phyloP scores from a whole-genome alignment of 1,284 basidiomycete species.

The Xerocomus cyaneibrunnescens region DNA sequence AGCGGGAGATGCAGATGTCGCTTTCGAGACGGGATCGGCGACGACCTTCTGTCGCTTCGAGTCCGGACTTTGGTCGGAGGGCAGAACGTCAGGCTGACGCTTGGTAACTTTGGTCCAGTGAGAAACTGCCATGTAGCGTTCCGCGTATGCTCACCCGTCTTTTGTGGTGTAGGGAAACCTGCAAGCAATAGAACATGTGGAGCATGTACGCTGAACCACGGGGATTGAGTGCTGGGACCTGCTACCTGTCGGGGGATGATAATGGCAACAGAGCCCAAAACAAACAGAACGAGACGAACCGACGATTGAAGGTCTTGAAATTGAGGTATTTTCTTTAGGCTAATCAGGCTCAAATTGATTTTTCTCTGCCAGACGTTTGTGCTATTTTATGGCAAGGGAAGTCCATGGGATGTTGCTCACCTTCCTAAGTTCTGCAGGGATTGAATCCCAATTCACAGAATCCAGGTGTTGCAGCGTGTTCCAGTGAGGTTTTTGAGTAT shows the following conservation, averaged over 20 bases:
- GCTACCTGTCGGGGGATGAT: slow-evolving; percentile 39
- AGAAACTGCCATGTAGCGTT: slow-evolving; percentile 7
- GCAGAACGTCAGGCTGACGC: slow-evolving; percentile 22
- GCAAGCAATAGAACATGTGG: slow-evolving; percentile 49
- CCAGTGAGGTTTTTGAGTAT: slow-evolving; percentile 51
- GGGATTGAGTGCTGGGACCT: slow-evolving; percentile 37
- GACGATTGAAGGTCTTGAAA: slow-evolving; percentile 52
- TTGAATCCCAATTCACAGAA: slow-evolving; percentile 59
- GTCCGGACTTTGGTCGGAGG: slow-evolving; percentile 31
- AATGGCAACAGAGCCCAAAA: not conserved
- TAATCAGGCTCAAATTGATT: slow-evolving; percentile 57
- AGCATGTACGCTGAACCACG: slow-evolving; percentile 56
- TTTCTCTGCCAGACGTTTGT: slow-evolving; percentile 46
- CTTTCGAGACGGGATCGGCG: slow-evolving; percentile 23
- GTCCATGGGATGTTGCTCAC: slow-evolving; percentile 24
- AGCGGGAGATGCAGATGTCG: slow-evolving; percentile 26
- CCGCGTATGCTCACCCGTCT: slow-evolving; percentile 31
- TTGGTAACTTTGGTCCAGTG: slow-evolving; percentile 28
- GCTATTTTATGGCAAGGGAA: not conserved
- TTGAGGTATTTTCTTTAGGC: slow-evolving; percentile 44
- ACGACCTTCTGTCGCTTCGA: slow-evolving; percentile 32
- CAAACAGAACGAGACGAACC: slow-evolving; percentile 37
- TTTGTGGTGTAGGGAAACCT: slow-evolving; percentile 47
- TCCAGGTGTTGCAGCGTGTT: slow-evolving; percentile 57
- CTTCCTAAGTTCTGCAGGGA: slow-evolving; percentile 63